A percentile compares a stretch with the other conserved stretches of the same genome.
Evolutionary conservation across 306 rosid genomes (phyloP).

Genomic region (Clitoria ternatea): DNA sequence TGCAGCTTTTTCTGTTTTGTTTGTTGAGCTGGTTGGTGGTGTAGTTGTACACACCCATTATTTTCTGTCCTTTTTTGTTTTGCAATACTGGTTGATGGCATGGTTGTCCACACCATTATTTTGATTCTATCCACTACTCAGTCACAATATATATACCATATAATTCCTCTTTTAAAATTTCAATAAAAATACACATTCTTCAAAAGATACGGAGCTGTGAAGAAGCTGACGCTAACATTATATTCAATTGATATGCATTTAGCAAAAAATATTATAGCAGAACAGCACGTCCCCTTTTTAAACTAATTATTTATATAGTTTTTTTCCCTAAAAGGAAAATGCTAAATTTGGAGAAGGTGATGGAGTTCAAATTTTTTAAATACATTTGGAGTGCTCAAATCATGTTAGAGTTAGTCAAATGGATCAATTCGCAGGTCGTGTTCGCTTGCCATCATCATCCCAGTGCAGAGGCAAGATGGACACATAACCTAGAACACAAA

Average conservation of each 20-base stretch:
- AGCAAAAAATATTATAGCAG: background rate
- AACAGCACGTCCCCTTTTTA: background rate
- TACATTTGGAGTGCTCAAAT: background rate
- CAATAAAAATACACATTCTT: too few relatives aligned
- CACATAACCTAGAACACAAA: constrained; percentile 73
- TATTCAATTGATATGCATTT: background rate
- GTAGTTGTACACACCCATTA: too few relatives aligned
- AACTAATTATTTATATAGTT: background rate
- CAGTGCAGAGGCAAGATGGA: constrained; percentile 94
- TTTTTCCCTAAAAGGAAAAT: background rate
- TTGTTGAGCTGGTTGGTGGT: too few relatives aligned
- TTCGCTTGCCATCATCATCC: constrained; percentile 95
- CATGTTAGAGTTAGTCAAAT: constrained; percentile 47
- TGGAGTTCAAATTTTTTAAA: background rate
- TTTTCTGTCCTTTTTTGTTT: too few relatives aligned
- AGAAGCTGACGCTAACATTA: background rate
- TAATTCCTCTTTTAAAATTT: too few relatives aligned
- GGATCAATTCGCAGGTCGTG: constrained; percentile 92
- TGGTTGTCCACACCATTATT: too few relatives aligned
- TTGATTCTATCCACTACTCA: too few relatives aligned
- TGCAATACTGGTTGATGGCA: too few relatives aligned
- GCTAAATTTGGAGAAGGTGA: background rate
- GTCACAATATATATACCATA: too few relatives aligned
- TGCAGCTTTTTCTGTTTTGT: too few relatives aligned
- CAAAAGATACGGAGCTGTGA: too few relatives aligned